Base-by-base conservation (phyloP, 2,329 filamentous ascomycete species). In the Diaporthe destruens region DNA sequence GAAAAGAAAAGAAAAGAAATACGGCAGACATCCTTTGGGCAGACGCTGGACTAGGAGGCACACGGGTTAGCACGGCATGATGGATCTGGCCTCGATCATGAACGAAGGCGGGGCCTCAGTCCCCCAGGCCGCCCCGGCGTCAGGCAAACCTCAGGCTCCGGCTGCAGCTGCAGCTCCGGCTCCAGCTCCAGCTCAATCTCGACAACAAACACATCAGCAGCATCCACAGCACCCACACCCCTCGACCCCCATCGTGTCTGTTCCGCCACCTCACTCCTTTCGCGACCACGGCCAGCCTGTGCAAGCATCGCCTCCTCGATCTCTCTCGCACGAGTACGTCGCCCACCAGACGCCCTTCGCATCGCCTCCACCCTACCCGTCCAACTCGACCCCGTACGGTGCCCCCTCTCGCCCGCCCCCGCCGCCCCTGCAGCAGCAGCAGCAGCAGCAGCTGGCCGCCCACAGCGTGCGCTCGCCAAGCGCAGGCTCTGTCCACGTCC, bases 21-120 rank as follows among this genome's bases (percentile, higher is more conserved):
- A 55, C 59, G n/a, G n/a, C n/a, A n/a, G 29, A 39, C 47, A 20
- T 25, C 49, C 36, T 12, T 39, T 39, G 36, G 11, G 47, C 36
- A 71, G 56, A 47, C 61, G 59, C 59, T 47, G 42, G 44, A 54
- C 20, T 53, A 47, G 20, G 49, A 56, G 59, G 55, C 44, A 54
- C 65, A 20, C 55, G 34, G 47, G 44, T 20, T 14, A 44, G 44
- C 29, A 54, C 70, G 71, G 55, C 53, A 78, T 72, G 70, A 86
- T 89, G 87, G 87, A 89, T 82, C 83, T 89, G 72, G 81, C 83
- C 75, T 85, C 84, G 20, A 87, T 91, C 77, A 81, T 90, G 61
- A 90, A 90, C 79, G 88, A 87, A 74, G 85, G 82, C 76, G 85
- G 82, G 66, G 71, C 81, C 74, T 78, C 79, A 57, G 80, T 80